Evolutionary conservation across 2,329 filamentous ascomycete species (phyloP).

Genomic region (Pestalotiopsis sp.): DNA sequence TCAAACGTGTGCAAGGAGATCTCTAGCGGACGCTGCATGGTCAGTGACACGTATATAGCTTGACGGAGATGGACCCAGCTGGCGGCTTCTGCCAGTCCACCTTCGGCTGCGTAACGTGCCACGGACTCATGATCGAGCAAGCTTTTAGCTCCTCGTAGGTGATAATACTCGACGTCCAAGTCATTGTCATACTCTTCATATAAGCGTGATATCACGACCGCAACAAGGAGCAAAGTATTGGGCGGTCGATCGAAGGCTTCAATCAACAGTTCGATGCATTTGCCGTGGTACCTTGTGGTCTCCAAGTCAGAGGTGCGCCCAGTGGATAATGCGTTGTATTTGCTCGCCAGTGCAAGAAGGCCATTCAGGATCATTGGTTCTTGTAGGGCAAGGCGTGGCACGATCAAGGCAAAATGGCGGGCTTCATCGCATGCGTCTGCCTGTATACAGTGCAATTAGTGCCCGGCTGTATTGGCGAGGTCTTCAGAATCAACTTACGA

Average conservation of each 20-base stretch:
- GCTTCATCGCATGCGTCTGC: not conserved
- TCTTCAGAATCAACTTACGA: not conserved
- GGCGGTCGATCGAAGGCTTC: not conserved
- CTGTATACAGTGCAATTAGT: not conserved
- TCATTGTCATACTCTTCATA: not conserved
- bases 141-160: not conserved
- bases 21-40: not conserved
- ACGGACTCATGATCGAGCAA: not conserved
- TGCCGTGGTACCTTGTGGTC: not conserved
- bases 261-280: not conserved
- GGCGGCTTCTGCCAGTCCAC: not conserved
- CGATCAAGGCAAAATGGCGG: not conserved
- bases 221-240: not conserved
- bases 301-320: not conserved
- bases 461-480: not conserved
- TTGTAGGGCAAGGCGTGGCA: not conserved
- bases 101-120: not conserved
- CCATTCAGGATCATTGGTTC: not conserved
- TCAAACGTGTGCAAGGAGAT: not conserved
- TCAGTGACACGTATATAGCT: not conserved
- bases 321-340: not conserved
- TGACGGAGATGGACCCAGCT: not conserved
- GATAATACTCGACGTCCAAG: not conserved
- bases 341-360: not conserved
- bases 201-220: not conserved